Percentiles rank a stretch among this genome's conserved stretches.
These are phyloP conservation scores for Globisporangium alternatum DNA, from an alignment of 352 stramenopile genomes.

Conservation along the genomic window DNA sequence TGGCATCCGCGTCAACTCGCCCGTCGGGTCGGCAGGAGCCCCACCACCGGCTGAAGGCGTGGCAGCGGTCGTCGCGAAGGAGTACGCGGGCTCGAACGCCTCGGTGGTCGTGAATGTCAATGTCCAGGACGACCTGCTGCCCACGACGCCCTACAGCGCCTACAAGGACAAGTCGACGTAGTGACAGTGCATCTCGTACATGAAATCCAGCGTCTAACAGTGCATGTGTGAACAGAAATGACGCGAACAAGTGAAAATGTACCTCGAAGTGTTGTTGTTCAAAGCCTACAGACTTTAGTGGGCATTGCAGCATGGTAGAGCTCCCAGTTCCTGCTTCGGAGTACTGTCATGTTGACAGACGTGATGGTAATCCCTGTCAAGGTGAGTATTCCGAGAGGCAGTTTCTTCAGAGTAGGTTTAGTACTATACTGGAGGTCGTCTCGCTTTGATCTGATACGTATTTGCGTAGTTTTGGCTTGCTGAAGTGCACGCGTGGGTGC, in stretches of 20 bases:
- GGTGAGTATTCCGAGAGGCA: no score
- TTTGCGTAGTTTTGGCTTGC: no score
- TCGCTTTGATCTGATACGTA: no score
- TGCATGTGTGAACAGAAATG: not conserved
- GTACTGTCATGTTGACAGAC: no score
- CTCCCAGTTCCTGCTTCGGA: no score
- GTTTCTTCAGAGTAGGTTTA: no score
- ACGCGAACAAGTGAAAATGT: not conserved
- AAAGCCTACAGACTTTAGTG: no score
- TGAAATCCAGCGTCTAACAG: not conserved
- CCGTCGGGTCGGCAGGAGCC: not conserved
- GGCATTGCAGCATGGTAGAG: no score
- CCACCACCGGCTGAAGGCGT: conserved; percentile 2
- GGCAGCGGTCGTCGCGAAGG: conserved; percentile 12
- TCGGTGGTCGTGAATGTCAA: conserved; percentile 17
- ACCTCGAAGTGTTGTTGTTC: no score
- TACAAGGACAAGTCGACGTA: conserved; percentile 13
- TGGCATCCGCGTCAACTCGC: conserved; percentile 1
- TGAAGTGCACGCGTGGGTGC: no score
- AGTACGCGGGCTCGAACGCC: conserved; percentile 8
- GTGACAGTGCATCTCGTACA: not conserved
- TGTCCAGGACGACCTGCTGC: conserved; percentile 12
- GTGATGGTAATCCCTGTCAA: no score
- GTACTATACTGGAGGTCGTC: no score
- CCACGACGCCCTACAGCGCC: conserved; percentile 14